Conservation (phyloP, 192 early-diverging fungal genomes). For the Coemansia sp. region DNA sequence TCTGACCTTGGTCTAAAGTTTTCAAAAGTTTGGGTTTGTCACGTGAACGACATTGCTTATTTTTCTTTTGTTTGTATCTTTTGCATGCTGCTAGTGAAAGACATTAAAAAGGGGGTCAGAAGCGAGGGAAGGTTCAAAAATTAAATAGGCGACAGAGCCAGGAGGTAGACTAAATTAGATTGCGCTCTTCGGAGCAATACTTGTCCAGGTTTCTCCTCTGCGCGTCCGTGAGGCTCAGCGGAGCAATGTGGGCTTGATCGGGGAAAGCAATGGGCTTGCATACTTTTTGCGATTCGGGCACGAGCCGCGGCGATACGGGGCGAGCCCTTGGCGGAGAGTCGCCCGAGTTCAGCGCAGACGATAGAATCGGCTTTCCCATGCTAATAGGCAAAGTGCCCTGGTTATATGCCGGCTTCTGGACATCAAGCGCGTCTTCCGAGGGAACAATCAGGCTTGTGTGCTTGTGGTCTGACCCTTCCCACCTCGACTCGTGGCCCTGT, state of each 20-base stretch:
- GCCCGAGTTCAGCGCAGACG: not conserved
- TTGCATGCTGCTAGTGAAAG: too few species aligned
- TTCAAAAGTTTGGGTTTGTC: not conserved
- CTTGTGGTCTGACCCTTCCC: too few species aligned
- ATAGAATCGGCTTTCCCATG: not conserved
- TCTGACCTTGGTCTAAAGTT: not conserved
- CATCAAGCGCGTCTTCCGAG: not conserved
- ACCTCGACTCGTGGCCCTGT: not conserved
- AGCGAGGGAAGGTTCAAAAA: too few species aligned
- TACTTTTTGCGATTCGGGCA: not conserved
- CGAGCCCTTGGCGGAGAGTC: not conserved
- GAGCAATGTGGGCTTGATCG: slow-evolving; percentile 4
- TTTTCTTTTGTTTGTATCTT: not conserved
- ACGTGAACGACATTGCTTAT: not conserved
- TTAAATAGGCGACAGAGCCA: too few species aligned
- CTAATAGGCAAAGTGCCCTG: not conserved
- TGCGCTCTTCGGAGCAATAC: slow-evolving; percentile 1
- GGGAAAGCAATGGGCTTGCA: not conserved
- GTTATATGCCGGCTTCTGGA: not conserved
- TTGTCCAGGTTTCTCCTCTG: not conserved
- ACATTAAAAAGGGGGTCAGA: too few species aligned
- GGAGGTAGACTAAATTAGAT: slow-evolving; percentile 33
- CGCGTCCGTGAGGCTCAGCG: slow-evolving; percentile 2
- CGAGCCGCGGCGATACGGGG: not conserved
- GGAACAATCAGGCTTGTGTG: not conserved